A percentile compares a stretch with the other conserved stretches of the same genome.
Conservation (phyloP, 495 filamentous ascomycete genomes). For the Clavariopsis aquatica region DNA sequence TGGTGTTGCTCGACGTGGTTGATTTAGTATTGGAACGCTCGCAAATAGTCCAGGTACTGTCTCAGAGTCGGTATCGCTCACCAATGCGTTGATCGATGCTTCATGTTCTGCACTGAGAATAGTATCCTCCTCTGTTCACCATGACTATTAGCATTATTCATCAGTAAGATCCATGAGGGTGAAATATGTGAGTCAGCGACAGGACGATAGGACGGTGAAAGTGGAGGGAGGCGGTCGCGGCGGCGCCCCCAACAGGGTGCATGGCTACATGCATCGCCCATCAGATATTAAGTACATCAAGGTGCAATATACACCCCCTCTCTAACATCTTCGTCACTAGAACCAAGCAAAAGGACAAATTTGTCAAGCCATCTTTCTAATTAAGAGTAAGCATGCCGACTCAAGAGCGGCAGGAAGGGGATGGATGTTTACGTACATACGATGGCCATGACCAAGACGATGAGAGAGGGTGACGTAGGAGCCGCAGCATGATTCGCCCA, state of each 20-base stretch:
- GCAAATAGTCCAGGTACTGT: slow-evolving; percentile 39
- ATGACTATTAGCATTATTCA: slow-evolving; percentile 19
- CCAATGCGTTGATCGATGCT: slow-evolving; percentile 55
- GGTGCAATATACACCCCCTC: slow-evolving; percentile 18
- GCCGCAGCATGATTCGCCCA: slow-evolving; percentile 30
- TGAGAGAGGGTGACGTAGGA: slow-evolving; percentile 33
- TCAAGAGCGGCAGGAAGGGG: slow-evolving; percentile 40
- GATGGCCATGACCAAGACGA: slow-evolving; percentile 45
- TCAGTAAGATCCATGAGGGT: slow-evolving; percentile 30
- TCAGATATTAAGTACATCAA: slow-evolving; percentile 27
- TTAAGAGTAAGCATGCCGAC: slow-evolving; percentile 39
- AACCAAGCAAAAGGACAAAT: slow-evolving; percentile 24
- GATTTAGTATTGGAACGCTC: slow-evolving; percentile 48
- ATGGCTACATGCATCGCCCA: background rate
- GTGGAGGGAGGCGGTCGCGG: background rate
- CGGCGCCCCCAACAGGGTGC: slow-evolving; percentile 20
- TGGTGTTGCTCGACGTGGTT: slow-evolving; percentile 54
- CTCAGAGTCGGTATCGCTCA: slow-evolving; percentile 51
- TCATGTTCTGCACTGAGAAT: slow-evolving; percentile 60
- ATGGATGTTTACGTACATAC: slow-evolving; percentile 48
- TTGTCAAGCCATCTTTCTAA: slow-evolving; percentile 38
- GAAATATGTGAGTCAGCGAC: background rate
- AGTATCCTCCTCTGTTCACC: slow-evolving; percentile 49
- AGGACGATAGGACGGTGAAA: background rate
- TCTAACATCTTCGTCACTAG: slow-evolving; percentile 38